These are phyloP conservation scores for Penicillium pancosmium DNA, from an alignment of 495 filamentous ascomycete species.

Conservation along the genomic window DNA sequence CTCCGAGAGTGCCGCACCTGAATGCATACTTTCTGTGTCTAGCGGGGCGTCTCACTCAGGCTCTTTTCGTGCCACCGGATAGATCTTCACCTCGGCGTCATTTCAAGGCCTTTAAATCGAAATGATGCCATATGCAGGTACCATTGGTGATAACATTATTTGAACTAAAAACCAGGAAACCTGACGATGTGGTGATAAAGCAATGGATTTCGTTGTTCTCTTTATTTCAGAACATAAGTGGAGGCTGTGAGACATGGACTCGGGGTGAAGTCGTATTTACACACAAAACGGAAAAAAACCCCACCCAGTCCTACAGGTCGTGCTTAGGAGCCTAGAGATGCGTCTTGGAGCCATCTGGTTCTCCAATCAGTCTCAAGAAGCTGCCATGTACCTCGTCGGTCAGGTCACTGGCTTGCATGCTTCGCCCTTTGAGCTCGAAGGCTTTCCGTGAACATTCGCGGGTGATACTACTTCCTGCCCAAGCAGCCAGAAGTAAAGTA, in stretches of 20 bases:
- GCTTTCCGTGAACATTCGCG: constrained; percentile 89
- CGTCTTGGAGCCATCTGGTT: constrained; percentile 51
- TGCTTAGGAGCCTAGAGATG: constrained; percentile 31
- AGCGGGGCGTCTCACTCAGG: not conserved
- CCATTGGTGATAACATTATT: not conserved
- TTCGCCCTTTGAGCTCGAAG: constrained; percentile 83
- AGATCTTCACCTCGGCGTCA: not conserved
- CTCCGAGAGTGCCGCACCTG: not conserved
- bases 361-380: constrained; percentile 75
- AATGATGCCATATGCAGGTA: not conserved
- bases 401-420: constrained; percentile 91
- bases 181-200: not conserved
- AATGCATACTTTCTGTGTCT: not conserved
- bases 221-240: no score
- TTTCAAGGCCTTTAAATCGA: not conserved
- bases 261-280: not conserved
- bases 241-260: not conserved
- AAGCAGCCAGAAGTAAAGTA: constrained; percentile 76
- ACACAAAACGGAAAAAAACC: no score
- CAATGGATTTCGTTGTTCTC: no score
- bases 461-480: constrained; percentile 83
- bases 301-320: not conserved
- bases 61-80: not conserved
- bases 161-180: not conserved
- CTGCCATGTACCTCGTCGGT: constrained; percentile 86